A percentile compares a stretch with the other conserved stretches of the same genome.
These are phyloP conservation scores for Rosa hybrid DNA, from an alignment of 331 rosid genomes.

Conservation along the genomic window DNA sequence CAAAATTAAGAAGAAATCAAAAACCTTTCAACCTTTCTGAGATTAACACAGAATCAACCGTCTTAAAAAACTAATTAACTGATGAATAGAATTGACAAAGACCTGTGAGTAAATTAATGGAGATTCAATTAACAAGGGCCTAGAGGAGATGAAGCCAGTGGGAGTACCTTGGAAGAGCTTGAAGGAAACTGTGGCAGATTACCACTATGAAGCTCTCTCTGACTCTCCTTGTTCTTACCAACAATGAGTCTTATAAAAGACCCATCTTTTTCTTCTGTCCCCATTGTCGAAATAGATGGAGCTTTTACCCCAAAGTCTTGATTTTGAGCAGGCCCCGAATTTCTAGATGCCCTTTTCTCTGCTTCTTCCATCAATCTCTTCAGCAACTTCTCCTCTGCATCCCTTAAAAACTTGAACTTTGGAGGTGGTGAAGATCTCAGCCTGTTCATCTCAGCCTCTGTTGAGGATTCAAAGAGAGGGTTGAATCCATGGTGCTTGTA, in stretches of 20 bases:
- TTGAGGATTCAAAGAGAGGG: slow-evolving; percentile 73
- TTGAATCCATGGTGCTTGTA: slow-evolving; percentile 68
- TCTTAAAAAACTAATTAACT: slow-evolving; percentile 31
- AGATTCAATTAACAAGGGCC: slow-evolving; percentile 41
- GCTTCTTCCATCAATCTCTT: slow-evolving; percentile 64
- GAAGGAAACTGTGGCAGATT: slow-evolving; percentile 48
- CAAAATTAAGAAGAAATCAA: not conserved
- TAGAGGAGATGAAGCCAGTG: slow-evolving; percentile 73
- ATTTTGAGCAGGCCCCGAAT: slow-evolving; percentile 28
- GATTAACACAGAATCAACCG: slow-evolving; percentile 37
- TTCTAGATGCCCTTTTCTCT: slow-evolving; percentile 38
- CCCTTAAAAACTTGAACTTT: slow-evolving; percentile 76
- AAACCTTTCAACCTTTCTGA: slow-evolving; percentile 15
- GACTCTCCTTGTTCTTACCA: slow-evolving; percentile 40
- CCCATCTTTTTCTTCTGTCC: slow-evolving; percentile 37
- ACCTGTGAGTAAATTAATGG: slow-evolving; percentile 21
- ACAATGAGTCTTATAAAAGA: slow-evolving; percentile 34
- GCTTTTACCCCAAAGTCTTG: slow-evolving; percentile 26
- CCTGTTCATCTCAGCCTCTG: slow-evolving; percentile 50
- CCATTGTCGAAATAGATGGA: slow-evolving; percentile 25
- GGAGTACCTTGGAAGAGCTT: slow-evolving; percentile 80
- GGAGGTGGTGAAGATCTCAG: slow-evolving; percentile 87
- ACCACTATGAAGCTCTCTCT: slow-evolving; percentile 30
- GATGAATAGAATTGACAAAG: slow-evolving; percentile 28
- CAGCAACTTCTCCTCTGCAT: slow-evolving; percentile 80